phyloP scores from a whole-genome alignment of 1,139 yeast species.

The Saccharomyces hybrid region DNA sequence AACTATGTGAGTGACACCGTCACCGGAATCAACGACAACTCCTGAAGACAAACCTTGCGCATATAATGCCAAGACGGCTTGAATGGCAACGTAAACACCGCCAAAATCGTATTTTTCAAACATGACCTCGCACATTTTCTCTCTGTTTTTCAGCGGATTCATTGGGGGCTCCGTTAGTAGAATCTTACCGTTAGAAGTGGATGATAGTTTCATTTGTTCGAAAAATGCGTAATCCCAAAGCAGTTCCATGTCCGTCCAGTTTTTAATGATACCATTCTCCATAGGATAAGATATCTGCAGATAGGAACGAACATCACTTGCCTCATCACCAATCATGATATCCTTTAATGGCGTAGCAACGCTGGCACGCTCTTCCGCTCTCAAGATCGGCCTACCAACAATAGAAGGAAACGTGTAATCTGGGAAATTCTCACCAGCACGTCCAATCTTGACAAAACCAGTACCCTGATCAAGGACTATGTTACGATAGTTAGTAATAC shows the following conservation, averaged over 20 bases:
- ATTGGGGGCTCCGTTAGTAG: constrained; percentile 95
- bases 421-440: constrained; percentile 96
- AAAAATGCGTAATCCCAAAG: constrained; percentile 97
- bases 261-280: constrained; percentile 96
- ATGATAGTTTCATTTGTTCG: constrained; percentile 74
- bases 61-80: constrained; percentile 92
- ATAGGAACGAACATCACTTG: constrained; percentile 81
- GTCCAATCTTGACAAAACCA: constrained; percentile 90
- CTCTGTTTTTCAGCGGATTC: constrained; percentile 47
- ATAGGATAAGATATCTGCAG: constrained; percentile 91
- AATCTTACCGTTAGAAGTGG: constrained; percentile 70
- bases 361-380: constrained; percentile 90
- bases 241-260: constrained; percentile 99
- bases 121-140: constrained; percentile 94
- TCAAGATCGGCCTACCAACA: constrained; percentile 92
- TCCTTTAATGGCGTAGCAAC: constrained; percentile 52
- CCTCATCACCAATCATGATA: constrained; percentile 97
- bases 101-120: constrained; percentile 92
- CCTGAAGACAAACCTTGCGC: constrained; percentile 97
- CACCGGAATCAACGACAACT: constrained; percentile 94
- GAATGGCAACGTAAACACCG: constrained; percentile 96
- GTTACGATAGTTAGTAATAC: not conserved
- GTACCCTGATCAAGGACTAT: constrained; percentile 97
- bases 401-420: constrained; percentile 97
- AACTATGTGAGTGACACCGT: constrained; percentile 93